Evolutionary conservation across 2,329 filamentous ascomycete species (phyloP).

Genomic region (Alternaria ethzedia): DNA sequence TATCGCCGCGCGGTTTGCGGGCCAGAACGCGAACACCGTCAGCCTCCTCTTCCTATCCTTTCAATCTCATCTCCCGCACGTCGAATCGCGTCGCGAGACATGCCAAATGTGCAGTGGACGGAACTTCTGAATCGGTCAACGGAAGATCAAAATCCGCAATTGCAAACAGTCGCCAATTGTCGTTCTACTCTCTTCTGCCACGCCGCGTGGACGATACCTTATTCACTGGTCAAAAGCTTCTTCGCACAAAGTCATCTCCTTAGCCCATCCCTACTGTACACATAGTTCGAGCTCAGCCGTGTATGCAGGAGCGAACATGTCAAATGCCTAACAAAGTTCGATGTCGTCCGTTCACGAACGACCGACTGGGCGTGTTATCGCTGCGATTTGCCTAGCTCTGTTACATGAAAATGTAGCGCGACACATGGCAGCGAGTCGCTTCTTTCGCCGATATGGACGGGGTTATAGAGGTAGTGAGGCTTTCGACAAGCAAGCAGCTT

Average conservation of each 20-base stretch:
- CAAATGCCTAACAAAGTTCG: background rate
- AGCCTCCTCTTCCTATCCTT: background rate
- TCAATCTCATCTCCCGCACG: background rate
- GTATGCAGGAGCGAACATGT: background rate
- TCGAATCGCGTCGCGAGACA: background rate
- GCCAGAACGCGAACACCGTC: background rate
- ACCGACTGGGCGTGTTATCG: background rate
- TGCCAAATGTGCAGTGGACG: background rate
- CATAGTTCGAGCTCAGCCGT: background rate
- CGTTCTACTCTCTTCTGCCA: background rate
- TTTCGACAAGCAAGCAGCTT: too few species aligned
- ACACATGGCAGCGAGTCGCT: background rate
- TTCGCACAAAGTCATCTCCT: background rate
- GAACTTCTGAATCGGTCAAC: background rate
- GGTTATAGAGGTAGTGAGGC: background rate
- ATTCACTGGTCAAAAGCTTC: background rate
- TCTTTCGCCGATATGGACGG: background rate
- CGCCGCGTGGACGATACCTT: background rate
- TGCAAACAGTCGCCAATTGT: background rate
- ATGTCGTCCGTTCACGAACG: background rate
- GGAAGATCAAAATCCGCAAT: fast-evolving
- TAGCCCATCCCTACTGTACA: background rate
- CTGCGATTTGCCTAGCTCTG: background rate
- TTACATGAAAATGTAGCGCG: too few species aligned
- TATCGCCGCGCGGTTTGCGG: background rate